Percentiles rank a stretch among this genome's conserved stretches.
phyloP scores from a whole-genome alignment of 345 rosid species.

The Ceriops decandra region DNA sequence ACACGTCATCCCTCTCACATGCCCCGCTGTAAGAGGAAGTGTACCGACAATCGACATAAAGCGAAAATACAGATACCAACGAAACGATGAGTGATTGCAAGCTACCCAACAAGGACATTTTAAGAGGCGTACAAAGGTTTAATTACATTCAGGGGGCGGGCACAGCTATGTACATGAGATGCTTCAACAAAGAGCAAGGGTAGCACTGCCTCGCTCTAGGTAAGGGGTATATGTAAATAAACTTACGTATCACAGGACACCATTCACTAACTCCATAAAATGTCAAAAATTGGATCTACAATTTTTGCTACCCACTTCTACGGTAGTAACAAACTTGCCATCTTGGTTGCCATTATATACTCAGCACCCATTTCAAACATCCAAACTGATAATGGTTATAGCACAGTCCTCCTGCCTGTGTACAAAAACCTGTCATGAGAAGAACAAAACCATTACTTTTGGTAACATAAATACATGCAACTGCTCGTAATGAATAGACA shows the following conservation, averaged over 20 bases:
- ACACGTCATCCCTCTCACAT: background rate
- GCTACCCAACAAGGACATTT: background rate
- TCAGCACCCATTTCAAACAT: conserved; percentile 2
- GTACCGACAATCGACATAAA: background rate
- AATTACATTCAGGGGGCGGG: conserved; percentile 4
- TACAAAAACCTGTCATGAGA: conserved; percentile 6
- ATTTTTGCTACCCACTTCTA: conserved; percentile 11
- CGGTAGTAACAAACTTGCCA: conserved; percentile 5
- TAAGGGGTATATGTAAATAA: background rate
- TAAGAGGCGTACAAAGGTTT: too few relatives aligned
- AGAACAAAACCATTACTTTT: background rate
- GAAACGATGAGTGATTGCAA: too few relatives aligned
- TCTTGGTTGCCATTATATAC: background rate
- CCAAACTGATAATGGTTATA: conserved; percentile 9
- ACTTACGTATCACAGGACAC: conserved; percentile 21
- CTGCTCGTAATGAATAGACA: too few relatives aligned
- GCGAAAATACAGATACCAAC: background rate
- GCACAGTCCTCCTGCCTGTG: background rate
- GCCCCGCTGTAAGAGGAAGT: background rate
- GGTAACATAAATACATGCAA: background rate
- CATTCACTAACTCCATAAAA: conserved; percentile 17
- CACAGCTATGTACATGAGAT: conserved; percentile 16
- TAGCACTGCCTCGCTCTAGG: conserved; percentile 6
- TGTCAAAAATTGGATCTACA: conserved; percentile 25
- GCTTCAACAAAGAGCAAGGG: conserved; percentile 8